Percentiles rank a stretch among this genome's conserved stretches.
Evolutionary conservation across 116 monocot species (phyloP).

Genomic region (Trichopus zeylanicus): DNA sequence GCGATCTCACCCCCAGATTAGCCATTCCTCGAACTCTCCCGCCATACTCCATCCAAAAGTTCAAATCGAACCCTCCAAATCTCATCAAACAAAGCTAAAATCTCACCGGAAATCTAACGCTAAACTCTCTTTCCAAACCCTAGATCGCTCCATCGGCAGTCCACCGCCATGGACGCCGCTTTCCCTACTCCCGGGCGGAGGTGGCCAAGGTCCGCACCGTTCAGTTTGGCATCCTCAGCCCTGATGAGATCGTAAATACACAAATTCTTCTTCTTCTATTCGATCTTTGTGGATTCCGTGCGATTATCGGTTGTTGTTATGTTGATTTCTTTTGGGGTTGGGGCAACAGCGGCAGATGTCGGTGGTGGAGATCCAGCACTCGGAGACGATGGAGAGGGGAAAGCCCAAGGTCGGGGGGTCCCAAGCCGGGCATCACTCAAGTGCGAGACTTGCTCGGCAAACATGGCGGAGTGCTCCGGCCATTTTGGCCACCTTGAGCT

Average conservation of each 20-base stretch:
- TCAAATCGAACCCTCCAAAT: background rate
- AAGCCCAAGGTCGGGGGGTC: slow-evolving; percentile 83
- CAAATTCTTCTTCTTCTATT: background rate
- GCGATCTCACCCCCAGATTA: background rate
- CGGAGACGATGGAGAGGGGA: slow-evolving; percentile 86
- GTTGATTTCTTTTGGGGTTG: slow-evolving; percentile 3
- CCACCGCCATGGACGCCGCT: slow-evolving; percentile 75
- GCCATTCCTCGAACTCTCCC: background rate
- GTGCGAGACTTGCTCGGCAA: slow-evolving; percentile 95
- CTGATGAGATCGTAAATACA: slow-evolving; percentile 85
- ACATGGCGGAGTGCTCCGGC: slow-evolving; percentile 97
- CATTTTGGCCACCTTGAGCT: slow-evolving; percentile 99
- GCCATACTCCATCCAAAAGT: background rate
- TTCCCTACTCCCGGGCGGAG: slow-evolving; percentile 90
- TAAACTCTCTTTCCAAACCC: slow-evolving; percentile 6
- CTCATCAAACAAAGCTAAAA: background rate
- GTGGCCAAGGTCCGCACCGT: slow-evolving; percentile 88
- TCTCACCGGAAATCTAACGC: background rate
- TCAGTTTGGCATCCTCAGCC: slow-evolving; percentile 98
- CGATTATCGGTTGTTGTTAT: background rate
- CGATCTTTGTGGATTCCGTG: slow-evolving; percentile 2
- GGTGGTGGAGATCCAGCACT: slow-evolving; percentile 72
- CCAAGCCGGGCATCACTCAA: slow-evolving; percentile 78
- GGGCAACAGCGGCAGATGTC: slow-evolving; percentile 70
- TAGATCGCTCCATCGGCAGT: background rate